Base-by-base conservation (phyloP, 768 basidiomycete genomes). In the Suillus lakei region DNA sequence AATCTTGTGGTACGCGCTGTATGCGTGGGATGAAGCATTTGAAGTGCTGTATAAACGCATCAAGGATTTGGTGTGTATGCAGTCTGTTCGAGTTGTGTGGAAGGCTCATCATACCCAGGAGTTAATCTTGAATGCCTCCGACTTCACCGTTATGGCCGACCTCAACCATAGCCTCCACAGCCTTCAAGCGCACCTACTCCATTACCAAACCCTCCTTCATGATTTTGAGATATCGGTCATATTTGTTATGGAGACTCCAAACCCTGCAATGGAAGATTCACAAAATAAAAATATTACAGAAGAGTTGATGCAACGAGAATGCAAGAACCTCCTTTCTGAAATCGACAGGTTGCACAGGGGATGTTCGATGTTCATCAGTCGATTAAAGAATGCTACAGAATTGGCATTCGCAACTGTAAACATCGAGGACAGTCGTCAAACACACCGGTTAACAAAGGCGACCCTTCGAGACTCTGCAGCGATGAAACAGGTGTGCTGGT, bases 381-480 rank as follows among this genome's bases (percentile, higher is more conserved):
- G 78, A 10, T 59, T 79, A 26, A 67, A 67, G n/a, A 79, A 79
- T 39, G 79, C 75, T 12, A 79, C 71, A 66, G 63, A 64, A 1
- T 64, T 79, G 70, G 88, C 86, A 2, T 89, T 87, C 70, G 84
- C 85, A 62, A 84, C 80, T 16, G 85, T 88, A 46, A 88, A 86
- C 67, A 86, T 88, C 26, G 77, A 76, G n/a, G 88, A 89, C 67
- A 87, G 84, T 71, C 79, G 73, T 66, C 79, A 76, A 28, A 87
- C 87, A 83, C 75, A 82, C 26, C 4, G 0, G 16, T 51, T 51
- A 28, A 88, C 87, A 6, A 76, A 78, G 69, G 80, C 81, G 13
- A 74, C 83, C 6, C 68, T 82, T 44, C 71, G 75, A 58, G 82
- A 82, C 67, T 84, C 83, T 71, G 67, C 78, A 4, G 77, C 77